Percentiles rank a stretch among this genome's conserved stretches.
Conservation (phyloP, 2,329 filamentous ascomycete genomes). For the Penicillium rolfsii region DNA sequence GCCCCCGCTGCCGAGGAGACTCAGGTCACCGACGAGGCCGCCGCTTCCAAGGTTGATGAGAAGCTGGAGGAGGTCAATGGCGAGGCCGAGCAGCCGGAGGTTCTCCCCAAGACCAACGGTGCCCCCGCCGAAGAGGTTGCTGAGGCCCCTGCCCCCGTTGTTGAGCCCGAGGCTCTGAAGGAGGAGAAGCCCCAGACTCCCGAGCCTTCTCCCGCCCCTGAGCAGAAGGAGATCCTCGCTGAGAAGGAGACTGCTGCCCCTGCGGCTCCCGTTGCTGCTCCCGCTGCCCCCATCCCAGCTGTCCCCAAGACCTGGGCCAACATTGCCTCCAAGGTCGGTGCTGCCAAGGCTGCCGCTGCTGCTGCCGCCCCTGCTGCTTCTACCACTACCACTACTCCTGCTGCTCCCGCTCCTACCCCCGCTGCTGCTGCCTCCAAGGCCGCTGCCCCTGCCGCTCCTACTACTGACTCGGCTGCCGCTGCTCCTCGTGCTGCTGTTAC, state of each 20-base stretch:
- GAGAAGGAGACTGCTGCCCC: conserved; percentile 56
- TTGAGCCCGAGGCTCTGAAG: conserved; percentile 47
- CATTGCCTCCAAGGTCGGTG: conserved; percentile 53
- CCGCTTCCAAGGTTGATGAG: conserved; percentile 66
- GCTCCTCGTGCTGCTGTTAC: conserved; percentile 42
- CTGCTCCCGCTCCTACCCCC: conserved; percentile 40
- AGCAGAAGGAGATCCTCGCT: conserved; percentile 45
- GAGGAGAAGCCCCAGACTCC: conserved; percentile 69
- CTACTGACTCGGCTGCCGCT: conserved; percentile 36
- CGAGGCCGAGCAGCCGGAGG: conserved; percentile 39
- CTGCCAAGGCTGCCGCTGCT: conserved; percentile 39
- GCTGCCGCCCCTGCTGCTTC: conserved; percentile 38
- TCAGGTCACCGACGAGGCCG: conserved; percentile 46
- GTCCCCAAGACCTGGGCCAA: conserved; percentile 66
- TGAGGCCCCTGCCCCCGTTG: conserved; percentile 33
- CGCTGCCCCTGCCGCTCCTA: conserved; percentile 35
- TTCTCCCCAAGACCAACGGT: conserved; percentile 43
- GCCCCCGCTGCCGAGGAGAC: conserved; percentile 23
- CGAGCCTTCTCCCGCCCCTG: conserved; percentile 59
- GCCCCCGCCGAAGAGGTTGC: conserved; percentile 28
- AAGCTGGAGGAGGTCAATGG: conserved; percentile 68
- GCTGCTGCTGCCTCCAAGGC: conserved; percentile 38
- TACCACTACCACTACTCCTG: conserved; percentile 34
- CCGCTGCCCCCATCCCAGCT: conserved; percentile 52
- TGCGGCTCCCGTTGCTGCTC: conserved; percentile 34